Conservation (phyloP, 345 rosid genomes). For the Acer yangbiense region DNA sequence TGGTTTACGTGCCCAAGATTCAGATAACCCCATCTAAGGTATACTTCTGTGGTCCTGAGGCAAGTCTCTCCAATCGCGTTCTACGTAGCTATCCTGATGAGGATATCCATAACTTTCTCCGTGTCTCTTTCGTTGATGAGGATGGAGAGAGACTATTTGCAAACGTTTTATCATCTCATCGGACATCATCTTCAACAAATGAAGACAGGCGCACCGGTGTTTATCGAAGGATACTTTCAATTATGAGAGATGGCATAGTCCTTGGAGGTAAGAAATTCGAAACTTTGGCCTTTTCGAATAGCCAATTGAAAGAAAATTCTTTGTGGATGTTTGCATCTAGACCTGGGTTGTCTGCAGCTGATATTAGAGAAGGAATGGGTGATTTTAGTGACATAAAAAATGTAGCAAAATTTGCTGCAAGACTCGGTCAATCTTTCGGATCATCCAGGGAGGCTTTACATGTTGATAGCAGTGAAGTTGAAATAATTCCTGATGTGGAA, state of each 20-base stretch:
- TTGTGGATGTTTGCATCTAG: slow-evolving; percentile 57
- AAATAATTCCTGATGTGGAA: too few species aligned
- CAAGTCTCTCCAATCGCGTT: slow-evolving; percentile 50
- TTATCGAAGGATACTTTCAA: slow-evolving; percentile 40
- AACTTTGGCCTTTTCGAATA: slow-evolving; percentile 52
- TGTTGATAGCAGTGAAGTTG: too few species aligned
- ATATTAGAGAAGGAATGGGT: slow-evolving; percentile 44
- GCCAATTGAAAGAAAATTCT: slow-evolving; percentile 51
- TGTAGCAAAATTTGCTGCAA: too few species aligned
- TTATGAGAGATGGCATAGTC: slow-evolving; percentile 38
- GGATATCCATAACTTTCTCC: slow-evolving; percentile 40
- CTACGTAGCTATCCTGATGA: slow-evolving; percentile 31
- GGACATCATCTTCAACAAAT: slow-evolving; percentile 2
- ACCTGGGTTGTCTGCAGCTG: slow-evolving; percentile 37
- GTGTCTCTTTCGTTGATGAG: slow-evolving; percentile 55
- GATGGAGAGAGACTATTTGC: slow-evolving; percentile 36
- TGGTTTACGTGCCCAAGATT: slow-evolving; percentile 43
- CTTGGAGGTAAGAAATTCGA: slow-evolving; percentile 48
- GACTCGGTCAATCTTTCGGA: too few species aligned
- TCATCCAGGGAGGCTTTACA: too few species aligned
- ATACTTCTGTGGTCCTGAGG: slow-evolving; percentile 50
- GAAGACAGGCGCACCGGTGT: slow-evolving; percentile 33
- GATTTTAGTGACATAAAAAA: slow-evolving; percentile 36
- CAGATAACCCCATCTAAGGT: slow-evolving; percentile 50
- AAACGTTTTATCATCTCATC: slow-evolving; percentile 34